Conservation (phyloP, 2,329 filamentous ascomycete genomes). For the Beauveria brongniartii region DNA sequence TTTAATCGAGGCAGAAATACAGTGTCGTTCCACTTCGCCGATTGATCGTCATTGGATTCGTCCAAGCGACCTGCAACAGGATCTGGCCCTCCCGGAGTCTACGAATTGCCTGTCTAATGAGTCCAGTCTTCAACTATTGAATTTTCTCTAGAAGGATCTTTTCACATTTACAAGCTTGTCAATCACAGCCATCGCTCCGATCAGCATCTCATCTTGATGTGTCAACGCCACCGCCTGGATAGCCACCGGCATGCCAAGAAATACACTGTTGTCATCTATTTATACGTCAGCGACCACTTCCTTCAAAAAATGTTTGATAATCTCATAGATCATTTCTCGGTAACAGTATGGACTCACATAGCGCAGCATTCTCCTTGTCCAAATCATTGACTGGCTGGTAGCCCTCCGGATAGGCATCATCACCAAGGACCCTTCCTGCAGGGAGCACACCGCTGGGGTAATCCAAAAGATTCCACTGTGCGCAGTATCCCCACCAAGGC, state of each 20-base stretch:
- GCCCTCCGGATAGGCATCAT: conserved; percentile 12
- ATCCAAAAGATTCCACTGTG: conserved; percentile 58
- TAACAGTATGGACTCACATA: conserved; percentile 11
- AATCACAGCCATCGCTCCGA: conserved; percentile 15
- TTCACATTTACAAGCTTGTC: neutral
- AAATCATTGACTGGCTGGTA: conserved; percentile 13
- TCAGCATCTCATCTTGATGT: conserved; percentile 15
- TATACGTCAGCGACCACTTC: neutral
- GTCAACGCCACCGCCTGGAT: conserved; percentile 15
- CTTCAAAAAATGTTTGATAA: neutral
- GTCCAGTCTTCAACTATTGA: no score
- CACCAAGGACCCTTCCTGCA: conserved; percentile 11
- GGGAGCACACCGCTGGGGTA: conserved; percentile 37
- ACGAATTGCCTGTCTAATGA: no score
- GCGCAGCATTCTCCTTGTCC: conserved; percentile 14
- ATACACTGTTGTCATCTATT: conserved; percentile 13
- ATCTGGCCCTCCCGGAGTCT: no score
- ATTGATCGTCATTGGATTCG: no score
- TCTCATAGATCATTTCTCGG: neutral
- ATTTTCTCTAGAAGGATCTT: no score
- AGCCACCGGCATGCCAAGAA: conserved; percentile 14
- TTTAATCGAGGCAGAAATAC: no score
- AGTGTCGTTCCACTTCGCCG: no score
- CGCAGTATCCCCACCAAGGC: conserved; percentile 52
- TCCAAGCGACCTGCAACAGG: no score